Base-by-base conservation (phyloP, 2,329 filamentous ascomycete species). In the Phoma sp. region DNA sequence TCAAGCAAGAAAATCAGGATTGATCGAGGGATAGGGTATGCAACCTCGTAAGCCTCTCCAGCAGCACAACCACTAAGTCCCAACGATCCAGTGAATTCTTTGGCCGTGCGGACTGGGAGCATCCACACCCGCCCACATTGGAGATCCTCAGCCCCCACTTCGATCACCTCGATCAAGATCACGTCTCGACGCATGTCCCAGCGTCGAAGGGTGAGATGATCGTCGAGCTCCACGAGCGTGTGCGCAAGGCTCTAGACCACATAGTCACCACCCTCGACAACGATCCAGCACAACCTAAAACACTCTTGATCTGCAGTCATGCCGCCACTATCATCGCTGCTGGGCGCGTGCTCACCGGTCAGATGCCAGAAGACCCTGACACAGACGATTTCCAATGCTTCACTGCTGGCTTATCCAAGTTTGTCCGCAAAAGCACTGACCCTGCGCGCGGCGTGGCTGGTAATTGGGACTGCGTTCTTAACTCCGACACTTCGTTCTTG, bases 311-410 rank as follows among this genome's bases (percentile, higher is more conserved):
- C 35, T 96, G 91, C 76, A 89, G 90, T 1, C 95, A 99, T 78
- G 95, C 95, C 1, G 95, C 95, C 4, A 86, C 88, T 9, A 84
- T 98, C 67, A 97, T 99, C 70, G 89, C 90, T 7, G 84, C 95
- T 62, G 93, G 93, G 0, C 83, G 95, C 36, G 87, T 86, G 1
- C 78, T 99, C 64, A 97, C 93, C 2, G 92, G 91, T 8, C 59
- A 65, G 25, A 87, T 93, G 82, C 93, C 93, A 0, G 82, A 85
- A 0, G 85, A 89, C 69, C 80, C 86, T 27, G 85, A 84, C 7
- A 83, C 83, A 47, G 89, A 95, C 59, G 93, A 97, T 73, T 97
- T 96, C 71, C 80, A 83, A 55, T 91, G 91, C 57, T 96, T 88
- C 72, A 96, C 92, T 1, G 93, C 91, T 68, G 88, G 90, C 0